phyloP scores from a whole-genome alignment of 257 asterid species.

The Voacanga thouarsii region DNA sequence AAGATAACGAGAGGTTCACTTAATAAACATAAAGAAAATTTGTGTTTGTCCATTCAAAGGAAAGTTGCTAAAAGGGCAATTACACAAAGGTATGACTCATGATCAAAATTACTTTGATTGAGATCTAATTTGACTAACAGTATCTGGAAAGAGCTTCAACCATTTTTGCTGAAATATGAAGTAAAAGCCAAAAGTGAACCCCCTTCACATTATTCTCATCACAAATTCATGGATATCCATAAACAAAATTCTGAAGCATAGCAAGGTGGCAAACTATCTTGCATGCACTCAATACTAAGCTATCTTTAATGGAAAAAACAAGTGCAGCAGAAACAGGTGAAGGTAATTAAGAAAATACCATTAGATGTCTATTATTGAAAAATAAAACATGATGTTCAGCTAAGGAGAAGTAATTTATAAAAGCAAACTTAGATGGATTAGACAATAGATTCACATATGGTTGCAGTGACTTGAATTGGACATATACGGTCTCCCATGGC shows the following conservation, averaged over 20 bases:
- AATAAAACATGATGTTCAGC: neutral
- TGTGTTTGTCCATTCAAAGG: neutral
- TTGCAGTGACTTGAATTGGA: neutral
- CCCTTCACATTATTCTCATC: neutral
- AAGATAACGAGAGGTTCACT: neutral
- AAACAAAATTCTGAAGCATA: neutral
- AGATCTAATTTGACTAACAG: neutral
- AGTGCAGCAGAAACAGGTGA: neutral
- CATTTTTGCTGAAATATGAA: neutral
- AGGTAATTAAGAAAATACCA: neutral
- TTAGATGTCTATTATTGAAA: neutral
- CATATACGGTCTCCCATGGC: neutral
- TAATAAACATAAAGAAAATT: neutral
- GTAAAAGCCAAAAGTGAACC: neutral
- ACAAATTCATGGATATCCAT: neutral
- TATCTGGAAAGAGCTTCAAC: neutral
- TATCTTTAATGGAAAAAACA: neutral
- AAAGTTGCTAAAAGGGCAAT: neutral
- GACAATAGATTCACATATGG: neutral
- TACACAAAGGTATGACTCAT: neutral
- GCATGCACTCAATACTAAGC: neutral
- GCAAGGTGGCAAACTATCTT: neutral
- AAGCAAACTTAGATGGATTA: neutral
- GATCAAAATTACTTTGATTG: neutral
- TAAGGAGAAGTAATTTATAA: neutral